Evolutionary conservation across 2,329 filamentous ascomycete species (phyloP), one percentile per base, ranked within the genome.

Genomic region (Colletotrichum sp.): DNA sequence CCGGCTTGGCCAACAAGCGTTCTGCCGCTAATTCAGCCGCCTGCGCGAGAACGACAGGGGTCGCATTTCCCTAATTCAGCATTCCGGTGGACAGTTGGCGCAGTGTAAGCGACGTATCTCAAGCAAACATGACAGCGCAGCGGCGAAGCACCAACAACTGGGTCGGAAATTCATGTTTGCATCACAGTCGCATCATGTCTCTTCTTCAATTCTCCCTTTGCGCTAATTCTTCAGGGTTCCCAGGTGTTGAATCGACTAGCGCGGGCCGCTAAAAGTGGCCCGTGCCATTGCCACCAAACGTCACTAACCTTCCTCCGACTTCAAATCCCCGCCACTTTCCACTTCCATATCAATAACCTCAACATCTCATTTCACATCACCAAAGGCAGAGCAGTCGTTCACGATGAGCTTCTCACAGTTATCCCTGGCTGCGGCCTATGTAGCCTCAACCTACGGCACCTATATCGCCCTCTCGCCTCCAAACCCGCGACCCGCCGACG

Each of bases 391-490:
- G 8, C 10, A 34, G 18, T 12, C 7, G 15, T 32, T 2, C n/a
- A 36, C 9, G 7, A 70, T 70, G 68, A 48, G 30, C 10, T 48
- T 48, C 9, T 39, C 59, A 9, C 72, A 75, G 18, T 16, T 15
- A 13, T 75, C 67, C 0, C 72, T 75, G 2, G 66, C 72, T n/a
- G 76, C 77, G 8, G 75, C 81, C 2, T 79, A 84, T 15, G 18
- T 83, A 5, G 78, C 78, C 44, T 82, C 84, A 6, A 72, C 79
- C 10, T 65, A 78, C 16, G 84, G 82, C 4, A 84, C 80, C 15
- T 85, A 83, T 55, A 18, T 80, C 26, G 81, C 80, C 32, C 72
- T 84, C 22, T 79, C 80, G 5, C 83, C 83, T 8, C 84, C 84
- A 5, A 83, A 84, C 62, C 82, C 80, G 9, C 74, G 1, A 68